Base-by-base conservation (phyloP, 148 eudicot species). In the Beta vulgaris region DNA sequence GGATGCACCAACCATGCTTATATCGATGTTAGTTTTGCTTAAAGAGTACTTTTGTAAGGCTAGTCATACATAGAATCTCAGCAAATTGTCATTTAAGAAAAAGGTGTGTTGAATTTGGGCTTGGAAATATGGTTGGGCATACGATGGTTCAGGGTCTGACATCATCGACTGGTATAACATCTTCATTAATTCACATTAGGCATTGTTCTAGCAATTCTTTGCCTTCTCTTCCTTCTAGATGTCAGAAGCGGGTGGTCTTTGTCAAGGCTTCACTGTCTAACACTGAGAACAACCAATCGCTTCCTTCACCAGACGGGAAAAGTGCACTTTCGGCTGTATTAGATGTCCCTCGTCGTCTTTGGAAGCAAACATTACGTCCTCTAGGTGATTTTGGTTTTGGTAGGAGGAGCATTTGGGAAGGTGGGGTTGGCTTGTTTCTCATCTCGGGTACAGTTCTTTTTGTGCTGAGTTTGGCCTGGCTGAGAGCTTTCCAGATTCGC, bases 361-460 rank as follows among this genome's bases (percentile, higher is more conserved):
- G 98, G 98, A 87, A 76, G 80, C 86, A 84, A 66, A 85, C 97
- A 9, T 32, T 90, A 69, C 88, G 86, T 29, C 97, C 98, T 18
- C 66, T 94, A 74, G 82, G 88, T 65, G 97, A 90, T 76, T 91
- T 91, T 76, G 98, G 98, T 23, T 94, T 88, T 68, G 97, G 97
- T 70, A 84, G 84, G 79, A 88, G 88, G 80, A 91, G 97, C 82
- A 90, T 94, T 61, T 94, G 98, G 98, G 97, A 91, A 83, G 98
- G 97, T 77, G 97, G 98, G 28, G 97, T 91, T 74, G 98, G 97
- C 58, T 71, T 94, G 75, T 94, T 94, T 81, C 84, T 91, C 57
- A 93, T 90, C 46, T 94, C 98, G 0, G 89, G 96, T 58, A 79
- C 93, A 29, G 77, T 94, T 48, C 86, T 94, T 16, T 84, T 94